Conservation (phyloP, 2,329 filamentous ascomycete species). For the Aspergillus bombycis region DNA sequence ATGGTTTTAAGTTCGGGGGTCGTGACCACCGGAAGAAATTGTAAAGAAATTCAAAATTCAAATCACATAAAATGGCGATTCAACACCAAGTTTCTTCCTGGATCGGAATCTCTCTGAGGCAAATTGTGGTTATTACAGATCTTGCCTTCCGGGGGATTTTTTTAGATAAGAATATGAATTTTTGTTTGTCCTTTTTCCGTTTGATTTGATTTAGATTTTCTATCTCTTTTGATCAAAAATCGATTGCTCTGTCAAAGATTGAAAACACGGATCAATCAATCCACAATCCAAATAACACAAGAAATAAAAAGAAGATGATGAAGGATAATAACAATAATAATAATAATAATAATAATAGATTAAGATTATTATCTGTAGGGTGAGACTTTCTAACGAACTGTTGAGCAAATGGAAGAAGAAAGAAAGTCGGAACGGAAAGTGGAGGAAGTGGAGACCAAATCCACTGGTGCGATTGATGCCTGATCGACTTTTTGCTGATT, state of each 20-base stretch:
- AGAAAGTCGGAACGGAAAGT: slow-evolving; percentile 6
- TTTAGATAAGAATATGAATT: neutral
- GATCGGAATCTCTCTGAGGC: neutral
- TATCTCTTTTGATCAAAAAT: neutral
- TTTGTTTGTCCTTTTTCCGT: neutral
- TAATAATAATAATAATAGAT: neutral
- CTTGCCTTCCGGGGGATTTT: neutral
- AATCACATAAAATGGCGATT: neutral
- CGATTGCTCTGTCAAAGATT: neutral
- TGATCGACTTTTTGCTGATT: slow-evolving; percentile 4
- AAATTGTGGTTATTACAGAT: neutral
- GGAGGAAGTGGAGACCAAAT: neutral
- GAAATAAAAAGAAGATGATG: too few relatives aligned
- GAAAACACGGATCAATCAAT: neutral
- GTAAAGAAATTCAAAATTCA: neutral
- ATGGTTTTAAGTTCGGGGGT: slow-evolving; percentile 6
- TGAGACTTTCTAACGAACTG: neutral
- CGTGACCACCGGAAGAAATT: slow-evolving; percentile 5
- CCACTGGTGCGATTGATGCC: slow-evolving; percentile 8
- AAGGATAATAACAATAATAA: neutral
- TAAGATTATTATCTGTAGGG: neutral
- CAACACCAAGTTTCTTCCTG: neutral
- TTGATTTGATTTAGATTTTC: neutral
- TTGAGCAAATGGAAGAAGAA: slow-evolving; percentile 10
- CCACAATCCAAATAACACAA: neutral